phyloP scores from a whole-genome alignment of 106 monocot genomes.

The Phalaenopsis equestris region DNA sequence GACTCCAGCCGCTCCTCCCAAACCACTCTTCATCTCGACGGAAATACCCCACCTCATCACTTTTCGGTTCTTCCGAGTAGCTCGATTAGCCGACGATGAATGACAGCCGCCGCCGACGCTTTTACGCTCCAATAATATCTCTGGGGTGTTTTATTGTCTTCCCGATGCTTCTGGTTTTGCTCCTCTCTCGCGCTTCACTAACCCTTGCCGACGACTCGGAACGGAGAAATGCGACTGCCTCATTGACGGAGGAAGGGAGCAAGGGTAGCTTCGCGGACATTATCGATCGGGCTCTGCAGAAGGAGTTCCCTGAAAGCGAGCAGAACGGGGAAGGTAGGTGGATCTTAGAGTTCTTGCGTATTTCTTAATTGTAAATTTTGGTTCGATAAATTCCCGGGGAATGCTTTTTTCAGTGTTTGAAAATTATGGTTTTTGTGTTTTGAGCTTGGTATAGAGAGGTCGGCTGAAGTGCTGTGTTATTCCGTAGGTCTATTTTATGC shows the following conservation, averaged over 20 bases:
- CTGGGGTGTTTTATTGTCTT: neutral
- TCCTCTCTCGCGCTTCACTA: neutral
- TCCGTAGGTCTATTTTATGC: neutral
- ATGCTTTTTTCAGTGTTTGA: neutral
- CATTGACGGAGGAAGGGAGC: conserved; percentile 8
- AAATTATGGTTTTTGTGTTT: neutral
- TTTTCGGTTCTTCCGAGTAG: neutral
- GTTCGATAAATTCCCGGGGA: neutral
- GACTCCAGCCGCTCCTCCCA: neutral
- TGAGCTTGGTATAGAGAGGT: neutral
- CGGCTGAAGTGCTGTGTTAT: neutral
- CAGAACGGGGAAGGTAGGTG: conserved; percentile 66
- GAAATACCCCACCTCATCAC: neutral
- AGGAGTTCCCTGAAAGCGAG: conserved; percentile 96
- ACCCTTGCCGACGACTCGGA: neutral
- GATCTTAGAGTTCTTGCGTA: conserved; percentile 3
- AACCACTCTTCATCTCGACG: neutral
- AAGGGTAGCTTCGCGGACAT: conserved; percentile 80
- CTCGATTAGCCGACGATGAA: neutral
- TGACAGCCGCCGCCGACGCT: neutral
- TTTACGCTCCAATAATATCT: neutral
- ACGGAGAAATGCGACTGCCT: conserved; percentile 20
- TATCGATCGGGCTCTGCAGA: conserved; percentile 94
- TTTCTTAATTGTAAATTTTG: neutral
- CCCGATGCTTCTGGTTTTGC: neutral